A percentile compares a stretch with the other conserved stretches of the same genome.
phyloP scores from a whole-genome alignment of 495 filamentous ascomycete genomes.

The Penicillium subrubescens region DNA sequence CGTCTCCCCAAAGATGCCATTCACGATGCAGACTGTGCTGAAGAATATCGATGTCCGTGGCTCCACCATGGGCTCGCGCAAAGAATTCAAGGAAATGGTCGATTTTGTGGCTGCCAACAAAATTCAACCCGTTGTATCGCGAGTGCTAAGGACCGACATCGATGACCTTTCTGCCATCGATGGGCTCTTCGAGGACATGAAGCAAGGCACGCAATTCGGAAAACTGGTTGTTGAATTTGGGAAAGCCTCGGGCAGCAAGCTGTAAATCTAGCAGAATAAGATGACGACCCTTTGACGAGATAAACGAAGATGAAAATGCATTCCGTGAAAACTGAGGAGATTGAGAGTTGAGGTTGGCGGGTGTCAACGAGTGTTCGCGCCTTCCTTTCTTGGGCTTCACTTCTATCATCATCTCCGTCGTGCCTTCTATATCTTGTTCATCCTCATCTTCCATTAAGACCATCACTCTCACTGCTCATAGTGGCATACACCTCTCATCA shows the following conservation, averaged over 20 bases:
- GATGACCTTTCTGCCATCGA: constrained; percentile 68
- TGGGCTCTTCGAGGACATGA: constrained; percentile 73
- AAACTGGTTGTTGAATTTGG: constrained; percentile 69
- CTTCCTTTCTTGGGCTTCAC: background rate
- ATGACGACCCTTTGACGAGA: constrained; percentile 1
- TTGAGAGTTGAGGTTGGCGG: background rate
- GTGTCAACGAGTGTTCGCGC: background rate
- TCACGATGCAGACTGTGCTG: constrained; percentile 68
- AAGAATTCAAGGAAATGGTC: constrained; percentile 77
- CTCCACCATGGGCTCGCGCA: constrained; percentile 74
- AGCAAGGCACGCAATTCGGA: constrained; percentile 73
- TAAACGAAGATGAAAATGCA: background rate
- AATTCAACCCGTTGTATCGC: constrained; percentile 65
- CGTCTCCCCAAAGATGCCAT: constrained; percentile 70
- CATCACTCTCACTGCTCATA: background rate
- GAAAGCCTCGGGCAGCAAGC: constrained; percentile 43
- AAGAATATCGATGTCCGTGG: constrained; percentile 75
- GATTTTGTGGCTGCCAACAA: constrained; percentile 65
- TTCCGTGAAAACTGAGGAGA: background rate
- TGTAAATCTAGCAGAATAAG: constrained; percentile 30
- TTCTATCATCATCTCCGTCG: too few species aligned
- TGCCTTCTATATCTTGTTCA: background rate
- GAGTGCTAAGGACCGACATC: constrained; percentile 60
- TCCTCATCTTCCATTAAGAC: background rate
- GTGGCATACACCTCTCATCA: background rate